Evolutionary conservation across 2,329 filamentous ascomycete genomes (phyloP).

Genomic region (Verticillium albo-atrum): DNA sequence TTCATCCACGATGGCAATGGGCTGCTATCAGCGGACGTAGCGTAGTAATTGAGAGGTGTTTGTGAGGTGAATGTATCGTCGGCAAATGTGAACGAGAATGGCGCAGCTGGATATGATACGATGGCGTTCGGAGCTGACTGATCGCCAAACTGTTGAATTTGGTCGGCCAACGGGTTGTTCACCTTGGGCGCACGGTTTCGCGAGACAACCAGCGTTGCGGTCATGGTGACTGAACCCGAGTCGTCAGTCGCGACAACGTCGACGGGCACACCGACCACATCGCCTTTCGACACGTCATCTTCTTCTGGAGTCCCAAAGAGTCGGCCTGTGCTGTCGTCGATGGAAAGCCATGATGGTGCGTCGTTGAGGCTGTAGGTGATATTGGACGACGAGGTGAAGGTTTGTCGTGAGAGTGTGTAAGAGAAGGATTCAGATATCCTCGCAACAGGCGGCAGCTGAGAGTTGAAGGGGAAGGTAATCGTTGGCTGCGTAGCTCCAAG

Average conservation of each 20-base stretch:
- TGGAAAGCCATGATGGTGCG: constrained; percentile 68
- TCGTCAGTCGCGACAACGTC: constrained; percentile 65
- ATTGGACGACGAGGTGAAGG: constrained; percentile 59
- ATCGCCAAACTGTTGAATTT: constrained; percentile 53
- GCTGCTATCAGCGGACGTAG: constrained; percentile 70
- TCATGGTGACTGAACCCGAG: constrained; percentile 58
- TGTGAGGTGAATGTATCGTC: constrained; percentile 58
- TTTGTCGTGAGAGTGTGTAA: constrained; percentile 68
- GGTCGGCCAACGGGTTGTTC: constrained; percentile 50
- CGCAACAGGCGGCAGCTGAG: constrained; percentile 77
- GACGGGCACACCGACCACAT: constrained; percentile 57
- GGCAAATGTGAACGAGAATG: constrained; percentile 51
- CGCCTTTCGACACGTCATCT: constrained; percentile 39
- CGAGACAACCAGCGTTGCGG: constrained; percentile 68
- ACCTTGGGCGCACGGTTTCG: constrained; percentile 49
- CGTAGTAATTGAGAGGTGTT: constrained; percentile 65
- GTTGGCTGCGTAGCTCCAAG: constrained; percentile 27
- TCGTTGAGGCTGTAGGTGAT: constrained; percentile 63
- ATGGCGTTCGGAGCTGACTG: constrained; percentile 58
- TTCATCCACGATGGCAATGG: constrained; percentile 79
- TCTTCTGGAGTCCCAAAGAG: constrained; percentile 67
- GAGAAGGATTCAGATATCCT: constrained; percentile 62
- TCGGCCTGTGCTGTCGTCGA: constrained; percentile 60
- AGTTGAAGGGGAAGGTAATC: constrained; percentile 70
- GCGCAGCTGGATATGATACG: constrained; percentile 46